Conservation (phyloP, 2,329 filamentous ascomycete genomes). For the Gyromitra esculenta region DNA sequence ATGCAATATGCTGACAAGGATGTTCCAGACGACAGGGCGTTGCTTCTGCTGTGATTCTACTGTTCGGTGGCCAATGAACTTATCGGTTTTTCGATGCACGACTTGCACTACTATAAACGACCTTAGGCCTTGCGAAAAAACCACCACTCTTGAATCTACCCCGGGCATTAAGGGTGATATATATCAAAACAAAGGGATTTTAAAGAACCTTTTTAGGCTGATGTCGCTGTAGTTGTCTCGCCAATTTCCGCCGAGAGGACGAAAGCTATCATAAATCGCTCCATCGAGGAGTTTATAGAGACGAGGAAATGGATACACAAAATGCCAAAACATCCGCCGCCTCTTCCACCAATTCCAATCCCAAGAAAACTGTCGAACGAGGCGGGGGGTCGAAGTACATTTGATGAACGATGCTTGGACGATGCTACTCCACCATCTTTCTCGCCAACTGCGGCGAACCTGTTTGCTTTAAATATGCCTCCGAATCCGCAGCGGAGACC, state of each 20-base stretch:
- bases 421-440: slow-evolving; percentile 25
- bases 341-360: slow-evolving; percentile 51
- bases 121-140: slow-evolving; percentile 64
- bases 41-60: slow-evolving; percentile 88
- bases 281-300: slow-evolving; percentile 65
- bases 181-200: slow-evolving; percentile 57
- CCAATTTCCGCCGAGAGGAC: slow-evolving; percentile 71
- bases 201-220: slow-evolving; percentile 46
- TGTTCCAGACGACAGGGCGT: slow-evolving; percentile 68
- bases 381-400: neutral
- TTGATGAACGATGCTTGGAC: neutral
- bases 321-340: slow-evolving; percentile 57
- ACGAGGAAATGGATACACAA: slow-evolving; percentile 58
- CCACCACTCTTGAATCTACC: slow-evolving; percentile 1
- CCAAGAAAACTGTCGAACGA: slow-evolving; percentile 34
- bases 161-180: slow-evolving; percentile 53
- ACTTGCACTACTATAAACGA: slow-evolving; percentile 88
- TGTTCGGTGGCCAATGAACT: slow-evolving; percentile 78
- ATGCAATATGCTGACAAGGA: slow-evolving; percentile 33
- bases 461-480: slow-evolving; percentile 9
- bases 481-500: slow-evolving; percentile 21
- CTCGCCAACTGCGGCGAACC: slow-evolving; percentile 29
- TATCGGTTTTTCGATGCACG: slow-evolving; percentile 81
- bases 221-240: slow-evolving; percentile 54
- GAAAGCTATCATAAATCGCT: slow-evolving; percentile 67